These are phyloP conservation scores for Fusarium irregulare DNA, from an alignment of 2,329 filamentous ascomycete species.

Conservation along the genomic window DNA sequence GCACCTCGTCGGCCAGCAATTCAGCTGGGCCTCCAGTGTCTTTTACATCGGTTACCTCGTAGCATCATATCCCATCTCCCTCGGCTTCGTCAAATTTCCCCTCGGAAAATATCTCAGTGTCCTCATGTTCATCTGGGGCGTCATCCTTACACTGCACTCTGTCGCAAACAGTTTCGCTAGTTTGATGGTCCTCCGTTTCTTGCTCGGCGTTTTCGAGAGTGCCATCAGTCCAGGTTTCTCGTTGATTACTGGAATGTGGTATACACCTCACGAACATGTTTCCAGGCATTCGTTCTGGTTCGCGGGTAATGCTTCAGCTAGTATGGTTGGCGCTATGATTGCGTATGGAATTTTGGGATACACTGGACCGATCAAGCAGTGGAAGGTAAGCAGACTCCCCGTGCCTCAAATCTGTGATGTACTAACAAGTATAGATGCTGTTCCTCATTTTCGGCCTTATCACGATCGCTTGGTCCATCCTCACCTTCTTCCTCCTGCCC, in stretches of 20 bases:
- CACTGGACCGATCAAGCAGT: background rate
- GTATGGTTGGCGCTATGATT: slow-evolving; percentile 17
- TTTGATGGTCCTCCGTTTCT: slow-evolving; percentile 4
- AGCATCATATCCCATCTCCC: slow-evolving; percentile 12
- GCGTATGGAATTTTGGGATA: slow-evolving; percentile 5
- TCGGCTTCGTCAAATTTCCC: slow-evolving; percentile 23
- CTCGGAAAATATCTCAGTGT: slow-evolving; percentile 18
- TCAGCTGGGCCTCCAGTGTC: slow-evolving; percentile 16
- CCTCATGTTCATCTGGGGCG: slow-evolving; percentile 18
- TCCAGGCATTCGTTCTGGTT: slow-evolving; percentile 21
- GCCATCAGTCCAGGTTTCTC: slow-evolving; percentile 14
- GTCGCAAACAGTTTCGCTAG: slow-evolving; percentile 11
- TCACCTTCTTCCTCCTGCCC: slow-evolving; percentile 8
- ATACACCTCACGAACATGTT: slow-evolving; percentile 9
- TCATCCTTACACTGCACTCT: background rate
- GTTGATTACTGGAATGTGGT: slow-evolving; percentile 19
- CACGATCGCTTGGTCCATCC: slow-evolving; percentile 6
- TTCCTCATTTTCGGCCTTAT: slow-evolving; percentile 15
- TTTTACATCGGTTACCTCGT: slow-evolving; percentile 26
- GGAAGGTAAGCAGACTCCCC: background rate
- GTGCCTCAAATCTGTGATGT: rapidly evolving
- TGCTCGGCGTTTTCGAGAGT: slow-evolving; percentile 15
- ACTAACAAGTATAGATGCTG: slow-evolving; percentile 3
- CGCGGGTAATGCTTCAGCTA: slow-evolving; percentile 14
- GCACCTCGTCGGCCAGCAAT: slow-evolving; percentile 9